These are phyloP conservation scores for Xylaria nigripes DNA, from an alignment of 495 filamentous ascomycete species.

Conservation along the genomic window DNA sequence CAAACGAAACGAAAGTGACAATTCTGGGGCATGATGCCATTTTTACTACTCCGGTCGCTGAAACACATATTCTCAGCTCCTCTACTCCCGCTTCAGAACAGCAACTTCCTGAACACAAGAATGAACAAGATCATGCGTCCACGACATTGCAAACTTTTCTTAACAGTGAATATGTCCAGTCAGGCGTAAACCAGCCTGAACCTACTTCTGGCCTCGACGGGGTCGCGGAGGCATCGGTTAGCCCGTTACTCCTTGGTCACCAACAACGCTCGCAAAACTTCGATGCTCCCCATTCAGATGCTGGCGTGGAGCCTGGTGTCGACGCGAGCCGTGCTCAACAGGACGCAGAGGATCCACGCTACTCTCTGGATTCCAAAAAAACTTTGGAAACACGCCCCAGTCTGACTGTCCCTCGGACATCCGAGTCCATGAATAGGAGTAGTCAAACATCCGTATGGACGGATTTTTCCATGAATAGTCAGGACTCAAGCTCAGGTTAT, in stretches of 20 bases:
- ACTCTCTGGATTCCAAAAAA: slow-evolving; percentile 21
- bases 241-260: slow-evolving; percentile 18
- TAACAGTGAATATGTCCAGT: slow-evolving; percentile 4
- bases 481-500: slow-evolving; percentile 30
- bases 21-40: slow-evolving; percentile 35
- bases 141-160: slow-evolving; percentile 6
- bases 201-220: slow-evolving; percentile 22
- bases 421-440: slow-evolving; percentile 37
- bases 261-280: slow-evolving; percentile 12
- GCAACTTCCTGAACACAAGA: slow-evolving; percentile 3
- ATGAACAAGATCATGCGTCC: slow-evolving; percentile 6
- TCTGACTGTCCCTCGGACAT: slow-evolving; percentile 35
- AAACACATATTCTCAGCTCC: slow-evolving; percentile 5
- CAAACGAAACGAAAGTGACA: slow-evolving; percentile 37
- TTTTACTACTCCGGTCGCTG: slow-evolving; percentile 29
- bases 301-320: slow-evolving; percentile 2
- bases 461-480: slow-evolving; percentile 46
- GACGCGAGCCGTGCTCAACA: slow-evolving; percentile 4
- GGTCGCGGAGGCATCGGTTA: slow-evolving; percentile 22
- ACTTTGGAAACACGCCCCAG: slow-evolving; percentile 24
- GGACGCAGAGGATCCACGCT: slow-evolving; percentile 16
- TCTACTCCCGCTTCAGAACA: background rate
- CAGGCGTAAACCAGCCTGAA: slow-evolving; percentile 13
- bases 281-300: slow-evolving; percentile 4
- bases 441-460: slow-evolving; percentile 49